These are phyloP conservation scores for Hypoxylon sp. DNA, from an alignment of 2,329 filamentous ascomycete species.

Conservation along the genomic window DNA sequence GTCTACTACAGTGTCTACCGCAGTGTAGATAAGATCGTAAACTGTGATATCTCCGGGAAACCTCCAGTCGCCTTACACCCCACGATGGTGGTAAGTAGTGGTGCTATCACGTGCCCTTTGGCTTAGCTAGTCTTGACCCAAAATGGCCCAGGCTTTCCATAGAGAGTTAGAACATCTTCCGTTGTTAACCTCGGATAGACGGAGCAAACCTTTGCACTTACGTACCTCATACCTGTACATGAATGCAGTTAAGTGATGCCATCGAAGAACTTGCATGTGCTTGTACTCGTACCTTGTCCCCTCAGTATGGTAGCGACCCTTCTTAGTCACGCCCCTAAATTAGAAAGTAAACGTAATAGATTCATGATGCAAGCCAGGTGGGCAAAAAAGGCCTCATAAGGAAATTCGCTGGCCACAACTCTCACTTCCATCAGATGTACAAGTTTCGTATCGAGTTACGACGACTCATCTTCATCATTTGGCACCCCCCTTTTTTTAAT, in stretches of 20 bases:
- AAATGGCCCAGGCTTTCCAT: no score
- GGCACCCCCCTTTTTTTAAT: slow-evolving; percentile 7
- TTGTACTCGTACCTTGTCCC: slow-evolving; percentile 10
- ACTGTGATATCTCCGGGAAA: no score
- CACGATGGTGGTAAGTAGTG: no score
- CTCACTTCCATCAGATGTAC: slow-evolving; percentile 9
- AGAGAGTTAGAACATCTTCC: no score
- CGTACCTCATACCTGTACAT: neutral
- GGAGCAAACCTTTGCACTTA: neutral
- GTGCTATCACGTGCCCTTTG: no score
- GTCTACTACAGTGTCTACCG: no score
- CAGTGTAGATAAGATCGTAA: no score
- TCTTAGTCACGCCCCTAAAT: slow-evolving; percentile 21
- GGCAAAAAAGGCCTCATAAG: slow-evolving; percentile 37
- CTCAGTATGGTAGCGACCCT: slow-evolving; percentile 5
- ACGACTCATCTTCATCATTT: slow-evolving; percentile 12
- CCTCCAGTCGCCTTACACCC: no score
- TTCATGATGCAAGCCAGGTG: slow-evolving; percentile 8
- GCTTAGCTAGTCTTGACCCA: no score
- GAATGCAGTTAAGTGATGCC: slow-evolving; percentile 1
- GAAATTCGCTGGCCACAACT: neutral
- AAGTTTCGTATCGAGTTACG: neutral
- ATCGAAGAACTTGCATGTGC: slow-evolving; percentile 14
- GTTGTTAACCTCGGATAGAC: neutral
- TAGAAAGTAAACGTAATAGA: slow-evolving; percentile 44